Percentiles rank a stretch among this genome's conserved stretches.
phyloP scores from a whole-genome alignment of 73 alveolate genomes.

The Tetrahymena thermophila region DNA sequence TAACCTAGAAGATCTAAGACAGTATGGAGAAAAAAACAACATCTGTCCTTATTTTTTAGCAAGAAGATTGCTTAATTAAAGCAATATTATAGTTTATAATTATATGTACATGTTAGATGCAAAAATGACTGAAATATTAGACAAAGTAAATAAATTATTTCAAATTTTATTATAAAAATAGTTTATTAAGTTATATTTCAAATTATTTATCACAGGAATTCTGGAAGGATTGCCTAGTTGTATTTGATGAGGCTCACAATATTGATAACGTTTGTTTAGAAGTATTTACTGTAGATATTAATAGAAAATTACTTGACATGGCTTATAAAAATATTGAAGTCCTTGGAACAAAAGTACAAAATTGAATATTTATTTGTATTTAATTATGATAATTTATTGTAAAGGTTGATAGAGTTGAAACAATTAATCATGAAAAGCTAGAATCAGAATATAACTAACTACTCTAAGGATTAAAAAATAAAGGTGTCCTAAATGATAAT shows the following conservation, averaged over 20 bases:
- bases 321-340: conserved; percentile 55
- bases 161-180: too few relatives aligned
- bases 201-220: conserved; percentile 19
- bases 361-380: background rate
- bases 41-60: conserved; percentile 76
- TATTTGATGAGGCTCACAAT: conserved; percentile 82
- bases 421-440: conserved; percentile 28
- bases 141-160: background rate
- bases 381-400: background rate
- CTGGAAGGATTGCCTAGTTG: conserved; percentile 48
- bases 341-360: conserved; percentile 41
- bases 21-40: conserved; percentile 51
- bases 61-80: conserved; percentile 33
- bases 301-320: conserved; percentile 49
- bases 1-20: conserved; percentile 62
- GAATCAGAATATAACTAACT: conserved; percentile 51
- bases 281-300: conserved; percentile 61
- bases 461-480: conserved; percentile 33
- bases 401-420: conserved; percentile 35
- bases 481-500: background rate
- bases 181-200: too few relatives aligned
- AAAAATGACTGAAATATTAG: conserved; percentile 43
- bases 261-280: conserved; percentile 80
- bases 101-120: conserved; percentile 78
- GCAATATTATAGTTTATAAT: conserved; percentile 74